Conservation (phyloP, 202 grass and related monocot species). For the Cymbopogon flexuosus region DNA sequence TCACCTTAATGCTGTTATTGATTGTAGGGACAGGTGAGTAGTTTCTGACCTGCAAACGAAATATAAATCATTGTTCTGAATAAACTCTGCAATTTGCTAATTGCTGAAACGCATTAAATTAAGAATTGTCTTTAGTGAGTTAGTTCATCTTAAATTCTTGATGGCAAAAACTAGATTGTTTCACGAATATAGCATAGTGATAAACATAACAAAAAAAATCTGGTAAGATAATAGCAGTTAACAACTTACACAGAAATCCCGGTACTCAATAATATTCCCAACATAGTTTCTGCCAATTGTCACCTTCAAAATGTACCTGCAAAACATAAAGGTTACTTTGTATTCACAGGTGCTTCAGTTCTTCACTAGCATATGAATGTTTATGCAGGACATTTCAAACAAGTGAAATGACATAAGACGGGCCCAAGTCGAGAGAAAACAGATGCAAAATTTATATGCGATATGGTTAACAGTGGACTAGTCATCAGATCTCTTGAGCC, state of each 20-base stretch:
- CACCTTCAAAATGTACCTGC: constrained; percentile 76
- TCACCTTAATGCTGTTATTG: constrained; percentile 90
- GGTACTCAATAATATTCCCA: constrained; percentile 64
- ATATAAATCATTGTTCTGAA: not conserved
- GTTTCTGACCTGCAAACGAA: constrained; percentile 64
- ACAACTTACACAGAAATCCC: constrained; percentile 73
- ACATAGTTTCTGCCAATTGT: constrained; percentile 74
- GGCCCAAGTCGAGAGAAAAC: not conserved
- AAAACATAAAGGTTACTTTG: not conserved
- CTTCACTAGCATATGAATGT: not conserved
- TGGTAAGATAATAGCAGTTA: not conserved
- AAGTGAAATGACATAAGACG: not conserved
- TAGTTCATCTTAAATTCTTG: not conserved
- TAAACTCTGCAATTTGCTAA: not conserved
- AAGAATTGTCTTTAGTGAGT: not conserved
- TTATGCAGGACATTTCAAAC: not conserved
- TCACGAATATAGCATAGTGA: not conserved
- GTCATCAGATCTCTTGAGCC: not conserved
- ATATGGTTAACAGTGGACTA: not conserved
- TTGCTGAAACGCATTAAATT: not conserved
- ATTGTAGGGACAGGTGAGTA: constrained; percentile 68
- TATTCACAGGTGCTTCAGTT: not conserved
- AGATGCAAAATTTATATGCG: not conserved
- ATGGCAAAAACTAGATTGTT: not conserved
- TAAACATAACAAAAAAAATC: not conserved